These are phyloP conservation scores for Suillus ampliporus DNA, from an alignment of 768 basidiomycete genomes.

Conservation along the genomic window DNA sequence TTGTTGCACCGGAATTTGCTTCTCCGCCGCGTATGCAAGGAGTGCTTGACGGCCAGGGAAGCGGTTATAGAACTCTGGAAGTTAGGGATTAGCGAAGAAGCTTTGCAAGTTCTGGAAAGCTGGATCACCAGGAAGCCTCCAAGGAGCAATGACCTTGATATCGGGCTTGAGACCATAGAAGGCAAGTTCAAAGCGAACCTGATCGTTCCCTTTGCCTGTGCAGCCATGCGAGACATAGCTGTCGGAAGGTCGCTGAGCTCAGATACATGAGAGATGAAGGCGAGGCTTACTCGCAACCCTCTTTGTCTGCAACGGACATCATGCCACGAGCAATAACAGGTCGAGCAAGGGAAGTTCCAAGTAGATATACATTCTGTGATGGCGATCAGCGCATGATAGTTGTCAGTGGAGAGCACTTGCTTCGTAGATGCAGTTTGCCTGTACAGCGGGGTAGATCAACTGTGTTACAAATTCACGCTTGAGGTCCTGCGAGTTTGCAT, in stretches of 20 bases:
- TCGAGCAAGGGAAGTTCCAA: slow-evolving; percentile 96
- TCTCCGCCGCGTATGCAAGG: slow-evolving; percentile 85
- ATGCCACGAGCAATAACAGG: slow-evolving; percentile 99
- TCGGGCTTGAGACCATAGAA: slow-evolving; percentile 97
- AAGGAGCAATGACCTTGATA: slow-evolving; percentile 98
- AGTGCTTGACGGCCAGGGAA: slow-evolving; percentile 62
- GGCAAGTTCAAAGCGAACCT: slow-evolving; percentile 98
- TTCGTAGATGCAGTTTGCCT: slow-evolving; percentile 99
- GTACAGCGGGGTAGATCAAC: slow-evolving; percentile 97
- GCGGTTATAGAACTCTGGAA: slow-evolving; percentile 62
- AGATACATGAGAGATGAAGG: not conserved
- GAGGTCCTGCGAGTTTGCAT: slow-evolving; percentile 66
- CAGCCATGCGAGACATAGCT: slow-evolving; percentile 98
- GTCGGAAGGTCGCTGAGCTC: not conserved
- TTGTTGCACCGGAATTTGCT: slow-evolving; percentile 79
- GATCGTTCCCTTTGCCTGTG: slow-evolving; percentile 99
- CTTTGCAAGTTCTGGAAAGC: not conserved
- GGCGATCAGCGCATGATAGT: not conserved
- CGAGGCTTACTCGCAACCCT: slow-evolving; percentile 89
- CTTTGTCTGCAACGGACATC: slow-evolving; percentile 89
- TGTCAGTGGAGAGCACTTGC: slow-evolving; percentile 42
- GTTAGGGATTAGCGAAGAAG: not conserved
- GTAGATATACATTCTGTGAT: slow-evolving; percentile 89
- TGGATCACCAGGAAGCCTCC: slow-evolving; percentile 85
- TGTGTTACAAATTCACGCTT: slow-evolving; percentile 95